Conservation (phyloP, 169 alveolate species). For the Cyclospora cayetanensis region DNA sequence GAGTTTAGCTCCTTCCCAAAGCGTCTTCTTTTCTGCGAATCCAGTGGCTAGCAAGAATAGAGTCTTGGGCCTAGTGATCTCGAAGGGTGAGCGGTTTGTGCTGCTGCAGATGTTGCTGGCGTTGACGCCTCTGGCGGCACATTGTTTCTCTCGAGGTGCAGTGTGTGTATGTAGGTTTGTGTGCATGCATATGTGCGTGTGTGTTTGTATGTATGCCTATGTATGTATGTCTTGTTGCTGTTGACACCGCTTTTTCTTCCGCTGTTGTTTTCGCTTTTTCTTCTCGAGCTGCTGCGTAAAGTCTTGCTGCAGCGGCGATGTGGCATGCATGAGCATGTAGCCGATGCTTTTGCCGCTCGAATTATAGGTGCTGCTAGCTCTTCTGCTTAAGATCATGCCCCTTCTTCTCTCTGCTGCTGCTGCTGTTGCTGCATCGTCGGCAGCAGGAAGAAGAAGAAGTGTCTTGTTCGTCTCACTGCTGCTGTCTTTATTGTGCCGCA, state of each 20-base stretch:
- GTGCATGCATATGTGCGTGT: no score
- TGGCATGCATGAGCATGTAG: neutral
- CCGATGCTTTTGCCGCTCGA: neutral
- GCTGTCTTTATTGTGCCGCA: no score
- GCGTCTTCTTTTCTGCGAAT: slow-evolving; percentile 30
- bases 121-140: no score
- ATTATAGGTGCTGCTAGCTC: neutral
- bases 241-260: neutral
- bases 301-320: neutral
- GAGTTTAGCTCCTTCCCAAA: slow-evolving; percentile 10
- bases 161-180: neutral
- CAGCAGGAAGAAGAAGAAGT: no score
- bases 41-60: neutral
- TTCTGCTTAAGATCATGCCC: neutral
- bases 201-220: neutral
- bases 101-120: neutral
- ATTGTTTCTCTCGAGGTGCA: neutral
- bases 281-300: neutral
- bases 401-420: neutral
- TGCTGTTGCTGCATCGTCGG: neutral
- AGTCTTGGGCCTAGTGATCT: neutral
- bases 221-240: no score
- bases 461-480: neutral
- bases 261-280: neutral
- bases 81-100: neutral